These are phyloP conservation scores for Blastomyces silverae DNA, from an alignment of 2,329 filamentous ascomycete genomes.

Conservation along the genomic window DNA sequence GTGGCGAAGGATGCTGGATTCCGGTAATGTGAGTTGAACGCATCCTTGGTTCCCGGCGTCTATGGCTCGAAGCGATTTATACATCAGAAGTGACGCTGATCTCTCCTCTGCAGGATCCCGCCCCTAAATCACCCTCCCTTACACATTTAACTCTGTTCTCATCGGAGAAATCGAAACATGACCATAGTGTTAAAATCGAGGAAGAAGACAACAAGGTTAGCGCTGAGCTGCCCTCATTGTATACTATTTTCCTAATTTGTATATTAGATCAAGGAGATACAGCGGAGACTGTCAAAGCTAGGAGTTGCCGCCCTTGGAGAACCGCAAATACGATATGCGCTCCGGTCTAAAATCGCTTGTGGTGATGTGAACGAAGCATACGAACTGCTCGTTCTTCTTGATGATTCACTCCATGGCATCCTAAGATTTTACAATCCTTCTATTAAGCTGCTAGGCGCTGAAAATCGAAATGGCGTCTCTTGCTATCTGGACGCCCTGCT, in stretches of 20 bases:
- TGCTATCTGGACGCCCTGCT: conserved; percentile 88
- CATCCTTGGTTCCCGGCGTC: neutral
- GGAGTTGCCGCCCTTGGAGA: conserved; percentile 54
- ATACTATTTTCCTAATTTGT: conserved; percentile 3
- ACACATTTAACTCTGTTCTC: conserved; percentile 10
- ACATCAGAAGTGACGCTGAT: neutral
- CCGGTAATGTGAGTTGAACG: conserved; percentile 1
- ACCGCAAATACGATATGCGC: conserved; percentile 56
- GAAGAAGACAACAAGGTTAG: conserved; percentile 12
- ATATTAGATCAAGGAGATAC: conserved; percentile 11
- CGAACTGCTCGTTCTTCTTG: conserved; percentile 68
- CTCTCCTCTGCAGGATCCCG: neutral
- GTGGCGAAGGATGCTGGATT: neutral
- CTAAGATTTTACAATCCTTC: conserved; percentile 67
- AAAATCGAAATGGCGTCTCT: conserved; percentile 80
- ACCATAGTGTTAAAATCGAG: neutral
- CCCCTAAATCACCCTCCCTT: neutral
- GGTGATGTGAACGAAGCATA: conserved; percentile 68
- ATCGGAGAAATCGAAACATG: neutral
- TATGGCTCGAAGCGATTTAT: neutral
- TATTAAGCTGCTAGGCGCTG: conserved; percentile 70
- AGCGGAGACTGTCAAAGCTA: neutral
- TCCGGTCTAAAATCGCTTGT: conserved; percentile 57
- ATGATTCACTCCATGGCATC: conserved; percentile 73
- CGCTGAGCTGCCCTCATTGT: neutral